A percentile compares a stretch with the other conserved stretches of the same genome.
Evolutionary conservation across 176 grass and related monocot genomes (phyloP).

Genomic region (Dendrocalamus sinicus): DNA sequence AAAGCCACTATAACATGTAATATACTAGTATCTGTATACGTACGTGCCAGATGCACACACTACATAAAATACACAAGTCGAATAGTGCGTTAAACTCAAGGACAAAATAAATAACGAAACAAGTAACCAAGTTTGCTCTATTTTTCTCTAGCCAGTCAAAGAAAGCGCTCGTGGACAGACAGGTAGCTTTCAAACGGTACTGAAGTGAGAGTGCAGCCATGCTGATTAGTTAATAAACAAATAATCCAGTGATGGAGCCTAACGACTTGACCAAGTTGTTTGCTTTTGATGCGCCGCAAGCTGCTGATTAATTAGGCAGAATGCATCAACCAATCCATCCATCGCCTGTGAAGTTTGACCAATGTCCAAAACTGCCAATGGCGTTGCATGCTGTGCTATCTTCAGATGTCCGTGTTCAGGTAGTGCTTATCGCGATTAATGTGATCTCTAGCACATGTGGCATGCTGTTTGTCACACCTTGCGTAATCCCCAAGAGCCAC

Average conservation of each 20-base stretch:
- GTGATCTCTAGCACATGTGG: constrained; percentile 15
- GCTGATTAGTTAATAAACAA: constrained; percentile 7
- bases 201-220: neutral
- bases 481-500: constrained; percentile 21
- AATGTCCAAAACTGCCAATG: constrained; percentile 32
- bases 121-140: neutral
- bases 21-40: neutral
- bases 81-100: neutral
- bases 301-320: constrained; percentile 19
- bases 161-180: neutral
- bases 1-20: neutral
- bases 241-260: constrained; percentile 4
- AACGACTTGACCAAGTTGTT: constrained; percentile 45
- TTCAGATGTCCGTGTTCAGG: neutral
- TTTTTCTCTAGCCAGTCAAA: neutral
- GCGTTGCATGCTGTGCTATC: neutral
- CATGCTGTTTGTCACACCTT: constrained; percentile 17
- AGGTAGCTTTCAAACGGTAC: constrained; percentile 27
- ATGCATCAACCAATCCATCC: neutral
- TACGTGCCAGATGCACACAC: neutral
- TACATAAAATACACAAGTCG: neutral
- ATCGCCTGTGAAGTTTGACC: constrained; percentile 40
- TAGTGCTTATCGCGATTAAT: neutral
- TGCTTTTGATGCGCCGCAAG: constrained; percentile 47
- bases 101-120: neutral